Base-by-base conservation (phyloP, 2,329 filamentous ascomycete species). In the Penicillium concentricum region DNA sequence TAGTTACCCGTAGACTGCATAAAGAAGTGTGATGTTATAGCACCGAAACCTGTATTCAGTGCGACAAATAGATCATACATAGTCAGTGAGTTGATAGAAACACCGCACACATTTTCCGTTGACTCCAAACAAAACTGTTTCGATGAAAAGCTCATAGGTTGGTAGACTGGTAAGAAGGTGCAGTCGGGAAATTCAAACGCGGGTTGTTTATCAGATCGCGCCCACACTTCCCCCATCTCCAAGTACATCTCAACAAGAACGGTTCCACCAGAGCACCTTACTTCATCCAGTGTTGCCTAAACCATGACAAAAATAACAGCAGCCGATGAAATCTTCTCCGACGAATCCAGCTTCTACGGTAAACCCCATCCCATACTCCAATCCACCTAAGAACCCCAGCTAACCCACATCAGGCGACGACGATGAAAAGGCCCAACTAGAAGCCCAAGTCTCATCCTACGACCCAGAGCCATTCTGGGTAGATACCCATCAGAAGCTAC, bases 401-500 rank as follows among this genome's bases (percentile, higher is more conserved):
- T 60, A 35, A 63, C 38, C 13, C 35, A 5, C 4, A n/a, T 3
- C 61, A 90, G 87, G 87, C 50, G 82, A 85, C 54, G 77, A 82
- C 9, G 72, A 80, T 7, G 76, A 79, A 26, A 77, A 80, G 48
- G 66, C 70, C 18, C 68, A 71, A 2, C 78, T 88, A 0, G 75
- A 84, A 62, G 64, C 73, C n/a, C 78, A 80, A 44, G 81, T 81
- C 15, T 68, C 74, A n/a, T 64, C 66, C 16, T 86, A 87, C 62
- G 75, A 86, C 61, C 71, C 78, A 26, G 64, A 75, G 13, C 66
- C 72, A 37, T 87, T 84, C 80, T 83, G 80, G 78, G 57, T 70
- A 12, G 46, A 53, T 38, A 73, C 55, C 54, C 70, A 71, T 41
- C 56, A 66, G 4, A 54, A 61, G 2, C 71, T 70, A 9, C 63